Conservation (phyloP, 257 asterid species). For the Solanum peruvianum region DNA sequence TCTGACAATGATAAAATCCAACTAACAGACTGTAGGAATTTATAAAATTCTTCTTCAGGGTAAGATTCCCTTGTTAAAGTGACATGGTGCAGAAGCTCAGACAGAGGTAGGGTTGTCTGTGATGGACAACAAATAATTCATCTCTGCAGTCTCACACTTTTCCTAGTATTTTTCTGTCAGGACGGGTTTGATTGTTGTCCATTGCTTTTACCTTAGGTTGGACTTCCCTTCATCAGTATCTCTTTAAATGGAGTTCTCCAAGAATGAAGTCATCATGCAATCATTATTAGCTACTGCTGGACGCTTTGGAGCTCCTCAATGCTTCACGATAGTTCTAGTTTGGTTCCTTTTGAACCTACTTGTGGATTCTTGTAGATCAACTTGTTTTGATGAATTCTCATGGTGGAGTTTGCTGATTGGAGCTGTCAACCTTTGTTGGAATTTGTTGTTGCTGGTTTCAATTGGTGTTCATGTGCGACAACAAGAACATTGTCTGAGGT, state of each 20-base stretch:
- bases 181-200: slow-evolving; percentile 31
- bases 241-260: slow-evolving; percentile 46
- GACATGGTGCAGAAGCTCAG: slow-evolving; percentile 20
- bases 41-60: neutral
- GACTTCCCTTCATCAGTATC: slow-evolving; percentile 28
- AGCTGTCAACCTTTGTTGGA: slow-evolving; percentile 58
- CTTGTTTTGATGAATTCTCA: slow-evolving; percentile 45
- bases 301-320: slow-evolving; percentile 41
- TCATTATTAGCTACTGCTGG: slow-evolving; percentile 41
- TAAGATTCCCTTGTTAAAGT: slow-evolving; percentile 22
- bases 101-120: slow-evolving; percentile 55
- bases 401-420: slow-evolving; percentile 51
- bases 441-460: slow-evolving; percentile 56
- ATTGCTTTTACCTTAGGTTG: slow-evolving; percentile 56
- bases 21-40: neutral
- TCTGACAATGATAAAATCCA: neutral
- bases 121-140: slow-evolving; percentile 26
- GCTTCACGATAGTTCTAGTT: slow-evolving; percentile 38
- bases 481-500: slow-evolving; percentile 50
- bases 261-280: slow-evolving; percentile 25
- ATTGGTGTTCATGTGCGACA: slow-evolving; percentile 51
- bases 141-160: slow-evolving; percentile 31
- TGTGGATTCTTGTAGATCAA: slow-evolving; percentile 33
- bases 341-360: slow-evolving; percentile 31
- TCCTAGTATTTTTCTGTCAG: slow-evolving; percentile 19